Evolutionary conservation across 805 yeast species (phyloP), one percentile per base, ranked within the genome.

Genomic region (Kodamaea leandrae): DNA sequence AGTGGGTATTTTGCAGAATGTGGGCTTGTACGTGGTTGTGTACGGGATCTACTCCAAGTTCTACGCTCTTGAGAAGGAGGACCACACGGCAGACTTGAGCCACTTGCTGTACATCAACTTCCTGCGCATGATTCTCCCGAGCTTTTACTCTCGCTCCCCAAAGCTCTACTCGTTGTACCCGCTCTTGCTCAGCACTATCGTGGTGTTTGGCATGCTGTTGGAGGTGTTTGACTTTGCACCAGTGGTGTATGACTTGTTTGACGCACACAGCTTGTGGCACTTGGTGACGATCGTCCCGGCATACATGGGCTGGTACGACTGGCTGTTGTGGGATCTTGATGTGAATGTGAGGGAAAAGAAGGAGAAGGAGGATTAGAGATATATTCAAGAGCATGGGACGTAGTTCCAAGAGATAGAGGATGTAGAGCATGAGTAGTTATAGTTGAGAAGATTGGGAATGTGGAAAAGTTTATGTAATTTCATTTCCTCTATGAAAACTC

Each of bases 261-360:
- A 93, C 62, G 95, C 96, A 0, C 99, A 93, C 61, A 80, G 96
- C 0, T 55, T 91, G 32, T 93, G 99, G 99, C 99, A 93, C 60
- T 72, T 85, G 28, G 77, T 86, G 13, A 93, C 99, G 0, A 81
- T 90, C 2, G 57, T 68, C 19, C 66, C 67, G 5, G 60, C 55
- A n/a, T 59, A 59, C 29, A 56, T 47, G 36, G 68, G 70, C 2
- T 69, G 73, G 73, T 68, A 68, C 48, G 71, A 68, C 44, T 69
- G 74, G 74, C 51, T 68, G 54, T 43, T 68, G 19, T 69, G 74
- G 74, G 74, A 69, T 42, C 48, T 61, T 10, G 49, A 48, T 20
- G 66, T 56, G 45, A 68, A 68, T 44, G 59, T 68, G 48, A 53
- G 44, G 40, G 35, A 17, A 19, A 40, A 26, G 39, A 27, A 20